Percentiles rank a stretch among this genome's conserved stretches.
Conservation (phyloP, 2,329 filamentous ascomycete genomes). For the Fragosphaeria purpurea region DNA sequence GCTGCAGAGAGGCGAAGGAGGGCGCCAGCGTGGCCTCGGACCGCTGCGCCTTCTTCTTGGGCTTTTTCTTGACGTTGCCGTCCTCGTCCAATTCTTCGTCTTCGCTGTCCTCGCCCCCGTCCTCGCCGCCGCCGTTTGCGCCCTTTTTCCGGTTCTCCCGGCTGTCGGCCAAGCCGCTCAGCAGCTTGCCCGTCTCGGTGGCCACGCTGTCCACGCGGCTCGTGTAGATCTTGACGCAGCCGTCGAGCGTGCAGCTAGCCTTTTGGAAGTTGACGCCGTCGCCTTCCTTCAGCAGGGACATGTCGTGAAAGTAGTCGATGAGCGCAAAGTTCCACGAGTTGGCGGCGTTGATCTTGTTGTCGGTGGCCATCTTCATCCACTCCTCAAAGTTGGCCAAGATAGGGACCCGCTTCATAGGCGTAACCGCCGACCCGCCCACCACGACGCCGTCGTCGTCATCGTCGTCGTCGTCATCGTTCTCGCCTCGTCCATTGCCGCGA, state of each 20-base stretch:
- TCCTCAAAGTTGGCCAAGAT: slow-evolving; percentile 98
- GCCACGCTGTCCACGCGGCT: slow-evolving; percentile 97
- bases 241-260: slow-evolving; percentile 92
- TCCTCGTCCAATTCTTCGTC: slow-evolving; percentile 43
- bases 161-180: slow-evolving; percentile 88
- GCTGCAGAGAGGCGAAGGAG: slow-evolving; percentile 75
- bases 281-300: slow-evolving; percentile 92
- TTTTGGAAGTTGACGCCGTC: slow-evolving; percentile 98
- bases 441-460: slow-evolving; percentile 51
- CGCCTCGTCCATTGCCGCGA: neutral
- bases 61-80: slow-evolving; percentile 45
- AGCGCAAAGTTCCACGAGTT: slow-evolving; percentile 99
- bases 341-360: slow-evolving; percentile 96
- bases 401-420: slow-evolving; percentile 91
- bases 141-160: slow-evolving; percentile 66
- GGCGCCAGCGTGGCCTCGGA: slow-evolving; percentile 89
- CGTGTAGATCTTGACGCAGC: slow-evolving; percentile 98
- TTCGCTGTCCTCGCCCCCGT: slow-evolving; percentile 53
- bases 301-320: slow-evolving; percentile 99
- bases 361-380: slow-evolving; percentile 99
- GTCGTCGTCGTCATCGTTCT: slow-evolving; percentile 23
- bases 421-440: slow-evolving; percentile 61
- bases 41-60: slow-evolving; percentile 69
- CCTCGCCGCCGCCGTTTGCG: slow-evolving; percentile 51
- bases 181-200: slow-evolving; percentile 87